Base-by-base conservation (phyloP, 768 basidiomycete species). In the Russula foetens region DNA sequence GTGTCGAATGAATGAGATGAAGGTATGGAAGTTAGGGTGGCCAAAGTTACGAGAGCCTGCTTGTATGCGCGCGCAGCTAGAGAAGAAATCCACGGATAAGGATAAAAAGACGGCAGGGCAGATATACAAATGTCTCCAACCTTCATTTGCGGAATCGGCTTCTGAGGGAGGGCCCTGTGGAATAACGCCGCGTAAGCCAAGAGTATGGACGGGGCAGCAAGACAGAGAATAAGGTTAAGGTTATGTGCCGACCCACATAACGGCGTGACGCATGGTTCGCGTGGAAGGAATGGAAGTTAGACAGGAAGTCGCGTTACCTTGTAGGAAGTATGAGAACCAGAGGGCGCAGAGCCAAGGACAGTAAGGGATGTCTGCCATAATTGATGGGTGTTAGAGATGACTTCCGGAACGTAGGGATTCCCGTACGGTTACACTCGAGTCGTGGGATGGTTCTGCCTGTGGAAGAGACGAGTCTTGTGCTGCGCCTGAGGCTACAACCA, bases 51-150 rank as follows among this genome's bases (percentile, higher is more conserved):
- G 59, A 88, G 71, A 12, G 90, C 90, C 71, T 88, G 83, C 69
- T 80, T 86, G 74, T 90, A 91, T 12, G 89, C 90, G 63, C 84
- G 81, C 15, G 81, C 71, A 60, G 89, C 90, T 90, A 63, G 2
- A 31, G 58, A 47, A 39, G 7, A n/a, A 55, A 21, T 17, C 38
- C 4, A 19, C 21, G 8, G 12, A 35, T 57, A 4, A 51, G 33
- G 3, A 8, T 23, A 19, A 46, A 21, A 35, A 43, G 29, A 23
- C 9, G 14, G 26, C 5, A 41, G 28, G 14, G 26, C 5, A 41
- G 28, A 33, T 41, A 51, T 64, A 44, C 17, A 29, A n/a, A 47
- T 9, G 44, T 12, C n/a, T 14, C 48, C 14, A 15, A 66, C 66
- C 66, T 60, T 66, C 67, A 11, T 51, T 64, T 14, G 56, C 65